These are phyloP conservation scores for Laetiporus sulphureus DNA, from an alignment of 1,284 basidiomycete species.

Conservation along the genomic window DNA sequence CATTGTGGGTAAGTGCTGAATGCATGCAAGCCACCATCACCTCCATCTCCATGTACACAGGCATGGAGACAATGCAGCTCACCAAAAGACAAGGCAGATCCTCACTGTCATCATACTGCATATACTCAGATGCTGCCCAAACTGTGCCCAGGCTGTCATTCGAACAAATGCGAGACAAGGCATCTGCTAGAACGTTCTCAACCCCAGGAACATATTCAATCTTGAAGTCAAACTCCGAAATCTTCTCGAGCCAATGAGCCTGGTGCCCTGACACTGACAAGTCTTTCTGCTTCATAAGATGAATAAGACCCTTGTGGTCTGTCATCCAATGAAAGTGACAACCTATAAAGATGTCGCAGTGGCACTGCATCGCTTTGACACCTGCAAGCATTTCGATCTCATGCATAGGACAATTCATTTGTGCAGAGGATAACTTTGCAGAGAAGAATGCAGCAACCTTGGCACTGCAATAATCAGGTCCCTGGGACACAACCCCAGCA, in stretches of 20 bases:
- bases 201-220: slow-evolving; percentile 17
- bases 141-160: slow-evolving; percentile 21
- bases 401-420: slow-evolving; percentile 13
- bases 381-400: slow-evolving; percentile 25
- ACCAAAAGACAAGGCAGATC: neutral
- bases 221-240: slow-evolving; percentile 18
- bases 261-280: slow-evolving; percentile 20
- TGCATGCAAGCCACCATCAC: too few species aligned
- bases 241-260: slow-evolving; percentile 16
- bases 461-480: slow-evolving; percentile 8
- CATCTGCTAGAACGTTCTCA: slow-evolving; percentile 19
- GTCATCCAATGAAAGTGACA: slow-evolving; percentile 16
- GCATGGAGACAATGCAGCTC: neutral
- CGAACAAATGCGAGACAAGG: slow-evolving; percentile 29
- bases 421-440: slow-evolving; percentile 24
- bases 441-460: slow-evolving; percentile 19
- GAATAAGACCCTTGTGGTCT: slow-evolving; percentile 19
- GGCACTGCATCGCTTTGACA: slow-evolving; percentile 22
- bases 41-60: too few species aligned
- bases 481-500: slow-evolving; percentile 15
- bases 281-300: slow-evolving; percentile 17
- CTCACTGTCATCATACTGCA: slow-evolving; percentile 3
- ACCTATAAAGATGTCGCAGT: slow-evolving; percentile 17
- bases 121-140: slow-evolving; percentile 19
- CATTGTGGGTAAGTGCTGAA: too few species aligned